phyloP scores from a whole-genome alignment of 208 protist species.

The Histomonas meleagridis region DNA sequence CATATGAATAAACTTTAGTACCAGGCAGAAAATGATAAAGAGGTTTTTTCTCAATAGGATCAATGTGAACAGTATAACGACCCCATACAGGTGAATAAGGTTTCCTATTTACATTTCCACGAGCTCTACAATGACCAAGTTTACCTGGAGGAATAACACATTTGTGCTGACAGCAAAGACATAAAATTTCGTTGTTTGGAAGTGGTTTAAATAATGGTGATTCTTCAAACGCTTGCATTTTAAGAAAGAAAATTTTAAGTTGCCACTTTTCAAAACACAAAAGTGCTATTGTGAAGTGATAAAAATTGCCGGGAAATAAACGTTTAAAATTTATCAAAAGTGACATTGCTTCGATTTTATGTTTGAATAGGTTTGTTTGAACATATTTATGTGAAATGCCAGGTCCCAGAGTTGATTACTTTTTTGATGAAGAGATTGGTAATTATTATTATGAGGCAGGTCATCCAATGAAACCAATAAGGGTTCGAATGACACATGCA shows the following conservation, averaged over 20 bases:
- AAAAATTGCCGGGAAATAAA: too few relatives aligned
- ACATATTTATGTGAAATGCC: too few relatives aligned
- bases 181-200: neutral
- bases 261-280: too few relatives aligned
- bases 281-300: too few relatives aligned
- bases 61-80: neutral
- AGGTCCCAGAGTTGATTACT: neutral
- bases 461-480: slow-evolving; percentile 59
- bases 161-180: neutral
- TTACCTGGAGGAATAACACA: neutral
- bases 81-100: neutral
- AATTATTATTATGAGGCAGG: slow-evolving; percentile 53
- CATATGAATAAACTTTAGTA: slow-evolving; percentile 26
- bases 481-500: slow-evolving; percentile 56
- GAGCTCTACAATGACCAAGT: neutral
- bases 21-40: slow-evolving; percentile 27
- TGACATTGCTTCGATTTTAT: too few relatives aligned
- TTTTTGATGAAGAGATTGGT: slow-evolving; percentile 46
- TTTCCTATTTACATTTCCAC: neutral
- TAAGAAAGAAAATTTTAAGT: too few relatives aligned
- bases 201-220: neutral
- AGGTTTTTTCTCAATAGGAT: slow-evolving; percentile 27
- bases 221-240: neutral
- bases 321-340: too few relatives aligned
- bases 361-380: too few relatives aligned